A percentile compares a stretch with the other conserved stretches of the same genome.
Evolutionary conservation across 1,284 basidiomycete species (phyloP).

Genomic region (Meira nashicola): DNA sequence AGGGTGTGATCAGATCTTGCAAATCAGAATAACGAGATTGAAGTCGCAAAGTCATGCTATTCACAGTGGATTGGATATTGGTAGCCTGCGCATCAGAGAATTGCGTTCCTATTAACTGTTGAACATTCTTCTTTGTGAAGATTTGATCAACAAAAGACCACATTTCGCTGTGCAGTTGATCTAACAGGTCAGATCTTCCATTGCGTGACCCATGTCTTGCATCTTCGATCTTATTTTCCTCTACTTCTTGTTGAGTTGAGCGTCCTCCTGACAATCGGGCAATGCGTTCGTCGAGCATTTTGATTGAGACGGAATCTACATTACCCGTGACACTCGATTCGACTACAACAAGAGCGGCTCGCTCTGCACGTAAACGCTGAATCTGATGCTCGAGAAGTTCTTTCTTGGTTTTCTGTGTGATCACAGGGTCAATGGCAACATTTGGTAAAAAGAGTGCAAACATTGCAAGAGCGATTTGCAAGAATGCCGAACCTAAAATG

Average conservation of each 20-base stretch:
- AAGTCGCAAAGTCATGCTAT: conserved; percentile 56
- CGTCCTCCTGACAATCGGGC: too few species aligned
- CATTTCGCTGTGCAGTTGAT: conserved; percentile 77
- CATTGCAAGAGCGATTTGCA: conserved; percentile 61
- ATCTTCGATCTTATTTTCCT: neutral
- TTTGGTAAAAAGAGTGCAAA: conserved; percentile 77
- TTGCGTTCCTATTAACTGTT: conserved; percentile 41
- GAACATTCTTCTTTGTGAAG: conserved; percentile 28
- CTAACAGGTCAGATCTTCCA: conserved; percentile 53
- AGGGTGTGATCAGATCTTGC: conserved; percentile 66
- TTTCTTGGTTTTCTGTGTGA: conserved; percentile 61
- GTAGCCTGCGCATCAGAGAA: conserved; percentile 28
- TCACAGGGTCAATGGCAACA: conserved; percentile 79
- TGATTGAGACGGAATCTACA: neutral
- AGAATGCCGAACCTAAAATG: neutral
- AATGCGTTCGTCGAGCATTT: neutral
- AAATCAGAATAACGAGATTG: conserved; percentile 57
- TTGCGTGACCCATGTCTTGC: neutral
- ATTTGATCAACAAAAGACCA: conserved; percentile 36
- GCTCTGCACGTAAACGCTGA: conserved; percentile 30
- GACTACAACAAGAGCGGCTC: neutral
- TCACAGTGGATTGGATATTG: conserved; percentile 51
- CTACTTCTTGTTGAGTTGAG: neutral
- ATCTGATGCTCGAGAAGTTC: conserved; percentile 57
- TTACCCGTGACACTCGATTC: conserved; percentile 4